Evolutionary conservation across 1,284 basidiomycete species (phyloP).

Genomic region (Apiotrichum brassicae): DNA sequence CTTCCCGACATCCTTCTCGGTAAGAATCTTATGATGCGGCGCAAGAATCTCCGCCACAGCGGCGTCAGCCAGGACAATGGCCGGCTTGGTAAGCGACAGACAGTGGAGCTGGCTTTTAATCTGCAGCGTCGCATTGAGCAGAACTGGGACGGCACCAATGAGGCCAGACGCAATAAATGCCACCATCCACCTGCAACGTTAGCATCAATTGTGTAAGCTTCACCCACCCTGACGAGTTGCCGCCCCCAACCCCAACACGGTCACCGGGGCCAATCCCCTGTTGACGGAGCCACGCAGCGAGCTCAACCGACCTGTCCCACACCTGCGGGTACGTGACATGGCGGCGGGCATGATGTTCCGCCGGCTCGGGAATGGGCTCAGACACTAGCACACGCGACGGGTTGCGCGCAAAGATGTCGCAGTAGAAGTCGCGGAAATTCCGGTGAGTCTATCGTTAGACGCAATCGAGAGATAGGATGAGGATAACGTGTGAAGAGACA

Average conservation of each 20-base stretch:
- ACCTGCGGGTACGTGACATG: slow-evolving; percentile 27
- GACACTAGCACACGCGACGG: slow-evolving; percentile 25
- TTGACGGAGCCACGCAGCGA: slow-evolving; percentile 27
- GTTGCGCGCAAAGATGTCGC: slow-evolving; percentile 17
- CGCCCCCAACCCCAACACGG: slow-evolving; percentile 32
- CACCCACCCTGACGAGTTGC: slow-evolving; percentile 20
- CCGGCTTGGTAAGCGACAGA: slow-evolving; percentile 25
- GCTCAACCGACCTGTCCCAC: slow-evolving; percentile 12
- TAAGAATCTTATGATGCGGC: background rate
- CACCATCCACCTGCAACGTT: slow-evolving; percentile 20
- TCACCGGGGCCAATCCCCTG: slow-evolving; percentile 27
- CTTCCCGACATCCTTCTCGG: background rate
- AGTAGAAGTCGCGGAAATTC: slow-evolving; percentile 30
- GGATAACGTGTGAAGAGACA: too few species aligned
- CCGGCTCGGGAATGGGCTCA: slow-evolving; percentile 12
- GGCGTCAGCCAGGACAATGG: slow-evolving; percentile 32
- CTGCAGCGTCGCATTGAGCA: slow-evolving; percentile 37
- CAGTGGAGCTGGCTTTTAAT: slow-evolving; percentile 25
- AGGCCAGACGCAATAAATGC: slow-evolving; percentile 30
- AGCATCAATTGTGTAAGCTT: background rate
- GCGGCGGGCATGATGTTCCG: slow-evolving; percentile 5
- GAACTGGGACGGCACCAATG: slow-evolving; percentile 32
- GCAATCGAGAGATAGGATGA: too few species aligned
- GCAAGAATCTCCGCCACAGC: slow-evolving; percentile 25
- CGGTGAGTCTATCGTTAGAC: slow-evolving; percentile 19